Evolutionary conservation across 2,329 filamentous ascomycete genomes (phyloP).

Genomic region (Paecilomyces sp.): DNA sequence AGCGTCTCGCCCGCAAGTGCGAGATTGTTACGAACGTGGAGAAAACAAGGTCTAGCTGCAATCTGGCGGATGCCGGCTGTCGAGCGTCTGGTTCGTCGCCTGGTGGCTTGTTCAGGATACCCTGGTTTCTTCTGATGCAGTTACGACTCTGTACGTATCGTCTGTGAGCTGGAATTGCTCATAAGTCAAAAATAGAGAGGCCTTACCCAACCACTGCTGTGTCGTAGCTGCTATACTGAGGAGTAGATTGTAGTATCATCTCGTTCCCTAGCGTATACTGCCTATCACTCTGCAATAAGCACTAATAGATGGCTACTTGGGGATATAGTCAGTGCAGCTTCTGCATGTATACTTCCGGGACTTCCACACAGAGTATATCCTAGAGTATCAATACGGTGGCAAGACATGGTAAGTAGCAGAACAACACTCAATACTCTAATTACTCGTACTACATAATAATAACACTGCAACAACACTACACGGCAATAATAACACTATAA

Average conservation of each 20-base stretch:
- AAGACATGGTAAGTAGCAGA: too few species aligned
- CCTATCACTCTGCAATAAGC: neutral
- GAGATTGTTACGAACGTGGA: slow-evolving; percentile 48
- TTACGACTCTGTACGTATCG: slow-evolving; percentile 24
- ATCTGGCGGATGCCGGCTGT: slow-evolving; percentile 14
- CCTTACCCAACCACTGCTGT: neutral
- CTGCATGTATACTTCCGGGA: too few species aligned
- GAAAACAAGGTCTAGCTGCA: slow-evolving; percentile 40
- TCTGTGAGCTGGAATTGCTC: slow-evolving; percentile 17
- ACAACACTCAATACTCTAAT: too few species aligned
- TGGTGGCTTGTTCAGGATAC: slow-evolving; percentile 15
- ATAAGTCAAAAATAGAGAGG: neutral
- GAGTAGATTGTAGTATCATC: neutral
- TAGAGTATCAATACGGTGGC: too few species aligned
- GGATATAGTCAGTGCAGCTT: too few species aligned
- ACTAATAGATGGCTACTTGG: neutral
- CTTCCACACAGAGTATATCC: too few species aligned
- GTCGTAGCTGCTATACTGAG: neutral
- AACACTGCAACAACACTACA: neutral
- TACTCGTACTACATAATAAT: too few species aligned
- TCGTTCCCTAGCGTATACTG: neutral
- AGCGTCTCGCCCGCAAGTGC: slow-evolving; percentile 19
- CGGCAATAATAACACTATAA: neutral
- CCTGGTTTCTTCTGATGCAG: slow-evolving; percentile 28
- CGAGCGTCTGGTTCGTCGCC: slow-evolving; percentile 17